Evolutionary conservation across 176 grass and related monocot genomes (phyloP).

Genomic region (Musa troglodytarum): DNA sequence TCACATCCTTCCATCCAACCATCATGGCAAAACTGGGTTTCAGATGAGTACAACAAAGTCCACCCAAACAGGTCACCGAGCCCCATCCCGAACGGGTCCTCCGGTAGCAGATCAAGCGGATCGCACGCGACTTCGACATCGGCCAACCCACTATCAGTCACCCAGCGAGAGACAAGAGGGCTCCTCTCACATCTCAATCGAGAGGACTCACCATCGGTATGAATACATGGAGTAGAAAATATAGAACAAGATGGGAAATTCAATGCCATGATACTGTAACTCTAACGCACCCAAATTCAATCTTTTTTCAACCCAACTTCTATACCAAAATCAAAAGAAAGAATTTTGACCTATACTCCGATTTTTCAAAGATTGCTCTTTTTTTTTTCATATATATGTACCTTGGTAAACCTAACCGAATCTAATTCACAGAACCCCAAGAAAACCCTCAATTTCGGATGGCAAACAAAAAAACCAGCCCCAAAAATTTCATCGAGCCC

Average conservation of each 20-base stretch:
- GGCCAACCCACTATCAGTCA: not conserved
- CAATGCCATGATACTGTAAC: not conserved
- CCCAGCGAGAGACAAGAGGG: not conserved
- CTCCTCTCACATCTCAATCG: not conserved
- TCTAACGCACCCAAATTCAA: not conserved
- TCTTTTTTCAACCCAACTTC: not conserved
- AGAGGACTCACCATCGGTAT: not conserved
- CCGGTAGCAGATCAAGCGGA: not conserved
- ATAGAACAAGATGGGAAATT: not conserved
- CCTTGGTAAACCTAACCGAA: not conserved
- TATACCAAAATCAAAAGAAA: not conserved
- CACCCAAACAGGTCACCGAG: not conserved
- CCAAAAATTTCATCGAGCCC: not conserved
- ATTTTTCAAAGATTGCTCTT: not conserved
- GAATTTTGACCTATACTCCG: too few relatives aligned
- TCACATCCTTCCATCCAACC: not conserved
- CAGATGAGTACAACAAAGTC: not conserved
- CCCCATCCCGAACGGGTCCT: conserved; percentile 12
- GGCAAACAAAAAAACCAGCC: conserved; percentile 2
- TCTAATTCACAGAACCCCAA: not conserved
- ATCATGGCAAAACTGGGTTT: not conserved
- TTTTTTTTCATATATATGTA: not conserved
- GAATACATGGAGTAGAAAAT: not conserved
- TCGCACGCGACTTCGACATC: not conserved
- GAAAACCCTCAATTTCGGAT: conserved; percentile 14